Evolutionary conservation across 192 early-diverging fungal genomes (phyloP).

Genomic region (Diversispora epigaea): DNA sequence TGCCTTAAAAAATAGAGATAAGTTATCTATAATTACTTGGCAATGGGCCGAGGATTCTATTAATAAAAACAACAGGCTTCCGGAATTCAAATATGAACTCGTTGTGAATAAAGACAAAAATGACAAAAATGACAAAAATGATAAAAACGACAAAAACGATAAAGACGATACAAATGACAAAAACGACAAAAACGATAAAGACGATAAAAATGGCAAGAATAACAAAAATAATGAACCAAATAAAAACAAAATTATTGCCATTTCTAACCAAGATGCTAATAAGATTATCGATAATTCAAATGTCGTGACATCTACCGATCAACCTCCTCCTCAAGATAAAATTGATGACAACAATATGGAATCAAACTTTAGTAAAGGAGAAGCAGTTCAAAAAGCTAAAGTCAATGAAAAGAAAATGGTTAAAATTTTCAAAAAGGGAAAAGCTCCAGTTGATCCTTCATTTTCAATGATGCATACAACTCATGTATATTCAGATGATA

Average conservation of each 20-base stretch:
- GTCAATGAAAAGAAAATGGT: constrained; percentile 31
- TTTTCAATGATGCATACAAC: not conserved
- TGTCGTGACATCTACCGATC: too few species aligned
- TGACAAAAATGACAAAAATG: not conserved
- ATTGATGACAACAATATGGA: constrained; percentile 11
- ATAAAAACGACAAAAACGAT: too few species aligned
- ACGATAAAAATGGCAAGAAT: too few species aligned
- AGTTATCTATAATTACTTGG: constrained; percentile 34
- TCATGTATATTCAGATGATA: constrained; percentile 38
- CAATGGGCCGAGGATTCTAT: constrained; percentile 41
- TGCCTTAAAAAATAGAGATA: constrained; percentile 30
- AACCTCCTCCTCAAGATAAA: too few species aligned
- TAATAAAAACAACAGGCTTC: constrained; percentile 25
- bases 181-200: too few species aligned
- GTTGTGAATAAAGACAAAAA: too few species aligned
- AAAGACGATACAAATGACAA: too few species aligned
- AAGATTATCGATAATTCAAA: too few species aligned
- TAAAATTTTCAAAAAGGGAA: constrained; percentile 30
- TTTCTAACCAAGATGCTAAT: too few species aligned
- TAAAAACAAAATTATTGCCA: too few species aligned
- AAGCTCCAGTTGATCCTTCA: constrained; percentile 35
- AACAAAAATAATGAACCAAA: too few species aligned
- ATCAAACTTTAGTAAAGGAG: not conserved
- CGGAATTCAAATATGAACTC: constrained; percentile 30
- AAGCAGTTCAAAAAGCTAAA: constrained; percentile 18